Evolutionary conservation across 106 monocot genomes (phyloP), one percentile per base, ranked within the genome.

Genomic region (Acorus gramineus): DNA sequence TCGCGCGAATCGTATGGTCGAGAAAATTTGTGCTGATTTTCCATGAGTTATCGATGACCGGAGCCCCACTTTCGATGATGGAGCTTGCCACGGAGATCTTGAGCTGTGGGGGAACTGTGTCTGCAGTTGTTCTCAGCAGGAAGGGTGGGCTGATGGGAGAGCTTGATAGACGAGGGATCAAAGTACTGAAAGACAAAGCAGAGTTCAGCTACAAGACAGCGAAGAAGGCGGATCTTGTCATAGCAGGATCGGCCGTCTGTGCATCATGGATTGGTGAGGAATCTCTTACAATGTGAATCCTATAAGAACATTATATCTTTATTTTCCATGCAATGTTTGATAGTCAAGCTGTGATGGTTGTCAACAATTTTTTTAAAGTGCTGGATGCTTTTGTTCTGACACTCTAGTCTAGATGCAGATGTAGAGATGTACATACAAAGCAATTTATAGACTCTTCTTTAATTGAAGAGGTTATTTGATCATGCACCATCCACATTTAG

Each of bases 41-140:
- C 76, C 94, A 94, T 60, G 94, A 94, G 79, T 82, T 94, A 6
- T 94, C 94, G 2, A 90, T 94, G 86, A 94, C 94, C 0, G 94
- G 94, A 49, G 94, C 94, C 5, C 94, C 94, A 12, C 69, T 94
- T 4, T 90, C 94, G 7, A 94, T 94, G 94, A 82, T 94, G 90
- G 94, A 94, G 72, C 67, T 94, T 67, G 89, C 85, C 3, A 82
- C 84, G 0, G 94, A 94, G 67, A 63, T 94, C 48, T 64, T 94
- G 72, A 84, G 84, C 46, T 94, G 94, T 73, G 94, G 90, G 7
- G 94, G 81, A 44, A 70, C 51, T 44, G 94, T 94, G 11, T 79
- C 83, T 8, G 94, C 76, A 8, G 75, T 94, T 44, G 81, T 78
- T 50, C 75, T 94, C 44, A 90, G 76, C 74, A 84, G 68, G 77